phyloP scores from a whole-genome alignment of 768 basidiomycete species.

The Pholiota molesta region DNA sequence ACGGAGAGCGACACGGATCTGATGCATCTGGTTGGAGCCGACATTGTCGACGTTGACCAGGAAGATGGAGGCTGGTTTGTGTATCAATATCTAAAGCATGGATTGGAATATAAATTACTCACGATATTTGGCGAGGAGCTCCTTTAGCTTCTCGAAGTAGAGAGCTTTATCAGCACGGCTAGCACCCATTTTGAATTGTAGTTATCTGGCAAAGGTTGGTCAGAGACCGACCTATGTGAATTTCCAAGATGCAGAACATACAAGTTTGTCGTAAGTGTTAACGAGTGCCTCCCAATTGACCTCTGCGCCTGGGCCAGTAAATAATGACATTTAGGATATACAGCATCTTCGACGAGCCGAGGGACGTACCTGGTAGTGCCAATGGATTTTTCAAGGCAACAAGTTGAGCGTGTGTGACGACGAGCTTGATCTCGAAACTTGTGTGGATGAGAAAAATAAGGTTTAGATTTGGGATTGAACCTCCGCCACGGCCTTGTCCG shows the following conservation, averaged over 20 bases:
- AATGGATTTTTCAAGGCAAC: slow-evolving; percentile 96
- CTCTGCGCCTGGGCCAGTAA: slow-evolving; percentile 49
- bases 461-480: slow-evolving; percentile 29
- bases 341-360: not conserved
- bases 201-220: slow-evolving; percentile 23
- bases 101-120: slow-evolving; percentile 35
- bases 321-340: not conserved
- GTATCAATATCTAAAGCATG: slow-evolving; percentile 6
- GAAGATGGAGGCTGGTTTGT: slow-evolving; percentile 88
- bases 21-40: slow-evolving; percentile 99
- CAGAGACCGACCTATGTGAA: slow-evolving; percentile 2
- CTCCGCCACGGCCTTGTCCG: slow-evolving; percentile 27
- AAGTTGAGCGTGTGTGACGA: slow-evolving; percentile 33
- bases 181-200: slow-evolving; percentile 78
- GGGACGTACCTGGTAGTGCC: slow-evolving; percentile 69
- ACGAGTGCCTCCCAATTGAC: slow-evolving; percentile 92
- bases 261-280: slow-evolving; percentile 27
- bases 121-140: slow-evolving; percentile 90
- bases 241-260: slow-evolving; percentile 10
- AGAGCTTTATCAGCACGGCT: slow-evolving; percentile 86
- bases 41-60: slow-evolving; percentile 99
- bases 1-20: slow-evolving; percentile 94
- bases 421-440: slow-evolving; percentile 25
- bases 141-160: slow-evolving; percentile 94
- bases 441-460: slow-evolving; percentile 43